These are phyloP conservation scores for Chloropicon primus DNA, from an alignment of 139 green algal species.

Conservation along the genomic window DNA sequence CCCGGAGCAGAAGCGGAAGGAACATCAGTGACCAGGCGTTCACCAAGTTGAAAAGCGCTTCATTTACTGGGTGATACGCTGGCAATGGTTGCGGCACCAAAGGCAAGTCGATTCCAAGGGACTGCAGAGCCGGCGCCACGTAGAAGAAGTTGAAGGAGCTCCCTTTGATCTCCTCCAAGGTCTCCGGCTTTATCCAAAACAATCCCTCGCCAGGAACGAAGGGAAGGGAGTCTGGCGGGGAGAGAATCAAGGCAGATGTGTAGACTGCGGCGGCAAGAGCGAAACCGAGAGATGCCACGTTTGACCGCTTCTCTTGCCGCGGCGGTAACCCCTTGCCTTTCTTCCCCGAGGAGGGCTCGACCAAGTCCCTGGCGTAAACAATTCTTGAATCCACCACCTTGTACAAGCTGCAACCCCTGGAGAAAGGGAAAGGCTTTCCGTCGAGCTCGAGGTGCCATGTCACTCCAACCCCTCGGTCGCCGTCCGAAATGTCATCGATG, in stretches of 20 bases:
- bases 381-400: neutral
- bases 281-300: neutral
- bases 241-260: neutral
- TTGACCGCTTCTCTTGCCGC: neutral
- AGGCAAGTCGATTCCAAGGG: neutral
- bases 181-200: neutral
- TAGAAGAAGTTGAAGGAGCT: constrained; percentile 5
- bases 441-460: constrained; percentile 11
- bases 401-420: neutral
- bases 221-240: neutral
- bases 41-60: neutral
- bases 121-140: neutral
- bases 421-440: neutral
- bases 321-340: neutral
- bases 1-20: neutral
- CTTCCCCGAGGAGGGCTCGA: neutral
- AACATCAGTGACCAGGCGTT: neutral
- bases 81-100: neutral
- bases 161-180: neutral
- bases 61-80: neutral
- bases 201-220: neutral
- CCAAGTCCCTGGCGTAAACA: neutral
- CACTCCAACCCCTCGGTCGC: neutral
- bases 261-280: neutral
- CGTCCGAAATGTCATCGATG: neutral